phyloP scores from a whole-genome alignment of 106 monocot genomes.

The Dendrobium chrysotoxum region DNA sequence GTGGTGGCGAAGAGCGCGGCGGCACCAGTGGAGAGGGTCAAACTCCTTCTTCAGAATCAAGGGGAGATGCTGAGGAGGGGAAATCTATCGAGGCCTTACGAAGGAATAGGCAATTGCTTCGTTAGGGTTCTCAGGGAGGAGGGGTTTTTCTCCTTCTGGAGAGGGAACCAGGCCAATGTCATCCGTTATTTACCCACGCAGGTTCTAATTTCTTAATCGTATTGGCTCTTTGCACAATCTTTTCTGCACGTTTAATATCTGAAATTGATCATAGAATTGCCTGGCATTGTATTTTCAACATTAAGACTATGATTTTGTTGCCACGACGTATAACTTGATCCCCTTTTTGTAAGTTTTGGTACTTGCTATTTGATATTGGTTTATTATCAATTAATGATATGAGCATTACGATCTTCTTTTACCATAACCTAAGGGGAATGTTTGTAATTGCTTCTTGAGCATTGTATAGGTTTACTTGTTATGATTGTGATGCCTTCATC shows the following conservation, averaged over 20 bases:
- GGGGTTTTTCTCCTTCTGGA: slow-evolving; percentile 63
- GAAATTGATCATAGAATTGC: neutral
- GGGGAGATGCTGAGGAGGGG: slow-evolving; percentile 74
- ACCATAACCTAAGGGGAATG: neutral
- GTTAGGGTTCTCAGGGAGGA: slow-evolving; percentile 66
- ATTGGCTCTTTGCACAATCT: neutral
- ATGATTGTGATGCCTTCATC: neutral
- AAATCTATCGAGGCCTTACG: slow-evolving; percentile 45
- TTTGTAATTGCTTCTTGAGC: neutral
- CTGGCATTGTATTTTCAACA: neutral
- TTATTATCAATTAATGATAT: neutral
- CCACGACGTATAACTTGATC: neutral
- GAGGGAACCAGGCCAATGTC: slow-evolving; percentile 93
- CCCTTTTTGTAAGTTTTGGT: neutral
- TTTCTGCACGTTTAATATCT: neutral
- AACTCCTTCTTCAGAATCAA: slow-evolving; percentile 92
- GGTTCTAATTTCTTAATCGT: slow-evolving; percentile 26
- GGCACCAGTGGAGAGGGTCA: slow-evolving; percentile 92
- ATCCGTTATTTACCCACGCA: slow-evolving; percentile 94
- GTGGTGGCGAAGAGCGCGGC: slow-evolving; percentile 74
- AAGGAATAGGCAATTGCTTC: slow-evolving; percentile 66
- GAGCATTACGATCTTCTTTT: neutral
- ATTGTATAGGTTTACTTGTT: neutral
- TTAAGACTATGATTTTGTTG: neutral
- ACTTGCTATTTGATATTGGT: neutral